phyloP scores from a whole-genome alignment of 176 grass and related monocot species.

The Leersia perrieri region DNA sequence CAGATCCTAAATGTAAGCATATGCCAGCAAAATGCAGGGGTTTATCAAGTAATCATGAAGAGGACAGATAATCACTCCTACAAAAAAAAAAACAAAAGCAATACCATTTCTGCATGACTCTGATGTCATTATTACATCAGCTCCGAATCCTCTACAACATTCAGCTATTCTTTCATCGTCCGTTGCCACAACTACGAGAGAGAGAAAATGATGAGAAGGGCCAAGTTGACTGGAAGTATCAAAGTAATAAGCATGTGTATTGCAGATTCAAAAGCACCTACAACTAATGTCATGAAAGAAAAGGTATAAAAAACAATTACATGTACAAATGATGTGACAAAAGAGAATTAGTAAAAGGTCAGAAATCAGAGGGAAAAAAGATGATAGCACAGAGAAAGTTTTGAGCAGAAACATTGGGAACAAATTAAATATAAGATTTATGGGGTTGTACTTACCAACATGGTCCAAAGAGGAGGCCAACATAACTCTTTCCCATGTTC shows the following conservation, averaged over 20 bases:
- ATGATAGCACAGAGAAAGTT: neutral
- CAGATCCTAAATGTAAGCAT: slow-evolving; percentile 60
- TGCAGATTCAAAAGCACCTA: slow-evolving; percentile 7
- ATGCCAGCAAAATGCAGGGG: neutral
- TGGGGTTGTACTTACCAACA: slow-evolving; percentile 51
- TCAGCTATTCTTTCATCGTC: slow-evolving; percentile 90
- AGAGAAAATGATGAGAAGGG: neutral
- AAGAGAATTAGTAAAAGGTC: neutral
- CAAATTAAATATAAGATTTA: neutral
- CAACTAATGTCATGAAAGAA: neutral
- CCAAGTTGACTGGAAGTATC: neutral
- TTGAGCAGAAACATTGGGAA: neutral
- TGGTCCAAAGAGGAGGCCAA: slow-evolving; percentile 73
- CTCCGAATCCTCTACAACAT: slow-evolving; percentile 96
- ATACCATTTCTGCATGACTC: slow-evolving; percentile 90
- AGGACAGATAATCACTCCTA: neutral
- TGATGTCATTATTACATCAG: slow-evolving; percentile 97
- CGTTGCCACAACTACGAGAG: slow-evolving; percentile 71
- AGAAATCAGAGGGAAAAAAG: neutral
- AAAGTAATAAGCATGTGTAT: neutral
- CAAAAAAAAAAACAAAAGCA: slow-evolving; percentile 6
- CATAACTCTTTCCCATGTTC: slow-evolving; percentile 97
- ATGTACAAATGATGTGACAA: neutral
- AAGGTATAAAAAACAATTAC: neutral
- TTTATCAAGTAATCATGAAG: slow-evolving; percentile 1